Evolutionary conservation across 257 asterid species (phyloP).

Genomic region (Solanum corneliomulleri): DNA sequence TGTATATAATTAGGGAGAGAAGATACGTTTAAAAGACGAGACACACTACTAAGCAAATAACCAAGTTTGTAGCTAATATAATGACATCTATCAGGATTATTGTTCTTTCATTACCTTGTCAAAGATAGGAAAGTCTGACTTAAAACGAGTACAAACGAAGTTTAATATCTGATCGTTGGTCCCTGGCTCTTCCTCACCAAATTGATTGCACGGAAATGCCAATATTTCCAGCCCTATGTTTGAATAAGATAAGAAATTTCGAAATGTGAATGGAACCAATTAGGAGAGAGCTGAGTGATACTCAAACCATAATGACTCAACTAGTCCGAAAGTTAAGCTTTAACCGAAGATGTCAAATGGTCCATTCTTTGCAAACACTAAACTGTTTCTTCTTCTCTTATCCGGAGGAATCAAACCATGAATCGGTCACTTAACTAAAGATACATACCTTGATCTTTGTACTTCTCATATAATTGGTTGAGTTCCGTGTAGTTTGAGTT

Average conservation of each 20-base stretch:
- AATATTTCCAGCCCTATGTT: conserved; percentile 60
- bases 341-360: neutral
- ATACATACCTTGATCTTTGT: conserved; percentile 52
- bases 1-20: neutral
- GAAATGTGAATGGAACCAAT: neutral
- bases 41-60: neutral
- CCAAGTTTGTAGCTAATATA: neutral
- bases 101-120: conserved; percentile 36
- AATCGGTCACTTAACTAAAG: neutral
- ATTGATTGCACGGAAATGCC: conserved; percentile 92
- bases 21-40: neutral
- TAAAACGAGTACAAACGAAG: conserved; percentile 67
- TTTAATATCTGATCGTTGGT: conserved; percentile 51
- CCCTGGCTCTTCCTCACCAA: conserved; percentile 86
- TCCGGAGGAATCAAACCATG: neutral
- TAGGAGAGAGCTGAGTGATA: neutral
- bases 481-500: conserved; percentile 75
- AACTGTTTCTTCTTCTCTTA: neutral
- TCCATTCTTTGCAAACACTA: neutral
- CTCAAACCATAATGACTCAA: neutral
- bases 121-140: conserved; percentile 63
- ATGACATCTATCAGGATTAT: neutral
- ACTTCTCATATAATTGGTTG: conserved; percentile 52
- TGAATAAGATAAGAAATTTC: neutral
- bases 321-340: neutral